Conservation (phyloP, 352 stramenopile genomes). For the Phytophthora constricta region DNA sequence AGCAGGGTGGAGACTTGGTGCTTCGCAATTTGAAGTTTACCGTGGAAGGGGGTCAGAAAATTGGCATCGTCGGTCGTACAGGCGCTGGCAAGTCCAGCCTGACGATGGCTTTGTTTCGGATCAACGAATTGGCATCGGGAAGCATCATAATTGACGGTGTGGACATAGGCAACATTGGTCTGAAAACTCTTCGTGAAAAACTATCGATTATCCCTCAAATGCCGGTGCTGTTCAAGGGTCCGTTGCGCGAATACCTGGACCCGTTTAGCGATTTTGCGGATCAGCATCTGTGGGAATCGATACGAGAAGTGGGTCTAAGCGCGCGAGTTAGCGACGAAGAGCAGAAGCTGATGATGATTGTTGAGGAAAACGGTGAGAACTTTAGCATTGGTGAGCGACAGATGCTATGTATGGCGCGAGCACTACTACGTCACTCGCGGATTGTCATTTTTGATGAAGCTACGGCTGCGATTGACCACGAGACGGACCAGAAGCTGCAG, state of each 20-base stretch:
- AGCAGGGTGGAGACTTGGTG: conserved; percentile 50
- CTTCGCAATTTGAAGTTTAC: conserved; percentile 85
- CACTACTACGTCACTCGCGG: conserved; percentile 82
- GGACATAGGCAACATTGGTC: conserved; percentile 69
- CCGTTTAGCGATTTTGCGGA: conserved; percentile 87
- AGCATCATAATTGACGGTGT: conserved; percentile 88
- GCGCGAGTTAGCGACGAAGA: conserved; percentile 58
- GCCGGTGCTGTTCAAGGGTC: conserved; percentile 91
- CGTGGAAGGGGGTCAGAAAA: conserved; percentile 59
- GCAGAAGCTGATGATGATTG: conserved; percentile 67
- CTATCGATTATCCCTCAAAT: conserved; percentile 94
- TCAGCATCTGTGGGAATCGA: conserved; percentile 56
- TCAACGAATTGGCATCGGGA: conserved; percentile 83
- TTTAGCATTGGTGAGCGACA: conserved; percentile 94
- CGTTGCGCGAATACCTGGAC: conserved; percentile 92
- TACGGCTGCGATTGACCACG: conserved; percentile 80
- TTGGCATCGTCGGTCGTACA: conserved; percentile 25
- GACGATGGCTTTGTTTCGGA: conserved; percentile 43
- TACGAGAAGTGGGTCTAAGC: conserved; percentile 51
- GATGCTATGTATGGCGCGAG: conserved; percentile 93
- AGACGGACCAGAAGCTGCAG: conserved; percentile 70
- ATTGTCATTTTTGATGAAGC: conserved; percentile 83
- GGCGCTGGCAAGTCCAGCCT: conserved; percentile 30
- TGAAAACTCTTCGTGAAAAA: conserved; percentile 71
- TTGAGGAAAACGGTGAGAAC: conserved; percentile 95